Conservation (phyloP, 805 yeast species). For the Ogataea paraovalis region DNA sequence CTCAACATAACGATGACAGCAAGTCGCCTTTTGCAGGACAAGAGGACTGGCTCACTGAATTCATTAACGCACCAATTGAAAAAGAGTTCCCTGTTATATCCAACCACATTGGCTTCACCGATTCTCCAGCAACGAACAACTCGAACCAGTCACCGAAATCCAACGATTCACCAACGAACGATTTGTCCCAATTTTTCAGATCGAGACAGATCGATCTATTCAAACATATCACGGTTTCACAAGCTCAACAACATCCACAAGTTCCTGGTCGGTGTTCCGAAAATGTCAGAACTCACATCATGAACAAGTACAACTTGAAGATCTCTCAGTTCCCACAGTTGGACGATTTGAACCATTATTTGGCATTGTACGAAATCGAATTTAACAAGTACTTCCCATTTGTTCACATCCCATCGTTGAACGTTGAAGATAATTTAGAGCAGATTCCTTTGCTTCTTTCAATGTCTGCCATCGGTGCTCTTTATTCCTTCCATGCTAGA, state of each 20-base stretch:
- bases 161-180: slow-evolving; percentile 33
- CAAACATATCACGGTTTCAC: slow-evolving; percentile 37
- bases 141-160: slow-evolving; percentile 31
- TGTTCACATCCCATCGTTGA: slow-evolving; percentile 65
- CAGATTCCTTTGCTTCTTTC: slow-evolving; percentile 66
- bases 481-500: slow-evolving; percentile 74
- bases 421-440: slow-evolving; percentile 44
- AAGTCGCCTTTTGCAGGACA: slow-evolving; percentile 5
- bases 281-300: slow-evolving; percentile 50
- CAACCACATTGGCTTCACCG: slow-evolving; percentile 58
- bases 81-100: slow-evolving; percentile 48
- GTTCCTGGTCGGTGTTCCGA: slow-evolving; percentile 41
- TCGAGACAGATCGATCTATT: slow-evolving; percentile 64
- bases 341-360: slow-evolving; percentile 72
- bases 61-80: slow-evolving; percentile 63
- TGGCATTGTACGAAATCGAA: slow-evolving; percentile 68
- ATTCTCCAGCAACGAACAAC: slow-evolving; percentile 32
- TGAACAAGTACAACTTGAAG: slow-evolving; percentile 48
- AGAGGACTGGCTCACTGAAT: slow-evolving; percentile 67
- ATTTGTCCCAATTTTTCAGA: slow-evolving; percentile 58
- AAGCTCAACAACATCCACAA: slow-evolving; percentile 26
- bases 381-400: slow-evolving; percentile 83
- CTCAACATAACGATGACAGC: background rate
- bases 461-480: slow-evolving; percentile 86
- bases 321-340: slow-evolving; percentile 67